Base-by-base conservation (phyloP, 75 land plant genomes). In the Pinus albicaulis region DNA sequence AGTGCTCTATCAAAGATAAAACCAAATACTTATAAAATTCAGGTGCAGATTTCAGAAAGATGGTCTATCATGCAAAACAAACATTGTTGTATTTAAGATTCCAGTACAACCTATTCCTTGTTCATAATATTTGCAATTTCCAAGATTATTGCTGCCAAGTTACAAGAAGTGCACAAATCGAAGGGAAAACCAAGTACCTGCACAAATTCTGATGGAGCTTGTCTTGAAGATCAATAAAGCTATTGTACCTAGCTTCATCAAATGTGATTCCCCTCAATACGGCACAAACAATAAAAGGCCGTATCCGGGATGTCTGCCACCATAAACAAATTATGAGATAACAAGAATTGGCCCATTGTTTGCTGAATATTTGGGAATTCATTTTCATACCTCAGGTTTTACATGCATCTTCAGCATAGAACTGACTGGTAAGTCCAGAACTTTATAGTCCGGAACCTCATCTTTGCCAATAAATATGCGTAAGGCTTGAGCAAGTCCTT, bases 141-240 rank as follows among this genome's bases (percentile, higher is more conserved):
- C 8, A 44, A 44, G 12, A 10, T 12, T 10, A 36, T 20, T 38
- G 71, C 7, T n/a, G 24, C 71, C 52, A 68, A 68, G n/a, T 16
- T 31, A 20, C 13, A 23, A 38, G 53, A 36, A 68, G 17, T 36
- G 23, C 38, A 68, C 1, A 1, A 36, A 41, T 20, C 24, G n/a
- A 41, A 28, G 48, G 52, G 20, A 23, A 68, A 38, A 41, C 53
- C 19, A 61, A 60, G 59, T 86, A 98, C 99, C 99, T 77, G 83
- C 99, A 98, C 19, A 98, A 83, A 80, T 98, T 98, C 74, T 98
- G 99, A 81, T 98, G 99, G 57, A 96, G 93, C 81, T 81, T 94
- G 61, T 96, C 99, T 87, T 96, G 99, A 19, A 96, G 92, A 76
- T 96, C 99, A 74, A 96, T 96, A 80, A 96, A 96, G 73, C 99